Evolutionary conservation across 495 filamentous ascomycete species (phyloP), one percentile per base, ranked within the genome.

Genomic region (Penicillium fimorum): DNA sequence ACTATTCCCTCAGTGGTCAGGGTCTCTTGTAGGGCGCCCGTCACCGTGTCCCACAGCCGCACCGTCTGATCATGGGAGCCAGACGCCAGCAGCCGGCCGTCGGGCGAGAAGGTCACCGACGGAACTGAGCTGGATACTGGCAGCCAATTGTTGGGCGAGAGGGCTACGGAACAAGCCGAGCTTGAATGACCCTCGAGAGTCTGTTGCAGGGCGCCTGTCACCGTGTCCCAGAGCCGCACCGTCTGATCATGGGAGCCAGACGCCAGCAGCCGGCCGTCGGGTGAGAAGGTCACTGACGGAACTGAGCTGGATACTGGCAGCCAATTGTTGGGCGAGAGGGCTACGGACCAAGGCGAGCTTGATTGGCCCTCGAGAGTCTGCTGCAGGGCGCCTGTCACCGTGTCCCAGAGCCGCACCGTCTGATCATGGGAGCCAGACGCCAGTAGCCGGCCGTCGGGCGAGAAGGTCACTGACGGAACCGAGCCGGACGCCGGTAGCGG

Each of bases 51-150:
- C 61, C 57, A 64, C 22, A 64, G 48, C 25, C 44, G 44, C 15
- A 46, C 44, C 2, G n/a, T 63, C 1, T 40, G 41, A 54, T 56
- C 52, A 0, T 4, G 0, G 0, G 61, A 65, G 38, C 53, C 57
- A 0, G 68, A 65, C 4, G 66, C 68, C 15, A 71, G 38, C 3
- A 56, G 37, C n/a, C 22, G 52, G 37, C 60, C 63, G 30, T 69
- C 61, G 5, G 53, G 52, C 4, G 71, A 75, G 56, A 70, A 69
- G n/a, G 59, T 57, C 22, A 68, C 56, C 15, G 61, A 60, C 0
- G 10, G 32, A 43, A 73, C 56, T 40, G 42, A 45, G 42, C 18
- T 20, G 11, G 42, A 45, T 5, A 20, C 46, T 10, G 35, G 27
- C 4, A 22, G n/a, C 3, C 12, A 9, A 17, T 25, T 15, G 4